Conservation (phyloP, 2,329 filamentous ascomycete genomes). For the Colletotrichum spaethianum region DNA sequence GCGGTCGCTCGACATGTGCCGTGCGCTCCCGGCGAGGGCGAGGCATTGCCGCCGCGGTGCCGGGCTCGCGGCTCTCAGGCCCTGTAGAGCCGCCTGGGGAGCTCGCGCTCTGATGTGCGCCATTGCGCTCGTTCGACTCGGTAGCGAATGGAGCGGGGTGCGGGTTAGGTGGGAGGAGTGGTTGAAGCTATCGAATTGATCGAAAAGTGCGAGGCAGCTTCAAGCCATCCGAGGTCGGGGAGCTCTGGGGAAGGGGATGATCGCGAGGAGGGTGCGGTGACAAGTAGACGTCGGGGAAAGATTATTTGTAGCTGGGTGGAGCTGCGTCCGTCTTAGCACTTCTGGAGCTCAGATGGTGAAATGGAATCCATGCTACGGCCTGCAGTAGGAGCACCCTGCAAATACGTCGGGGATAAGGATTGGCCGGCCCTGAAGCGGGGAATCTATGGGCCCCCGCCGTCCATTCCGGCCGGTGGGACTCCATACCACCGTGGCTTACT, state of each 20-base stretch:
- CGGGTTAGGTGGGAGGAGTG: not conserved
- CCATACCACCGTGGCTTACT: slow-evolving; percentile 32
- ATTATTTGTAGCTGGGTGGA: slow-evolving; percentile 39
- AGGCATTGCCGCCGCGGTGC: slow-evolving; percentile 36
- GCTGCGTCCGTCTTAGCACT: slow-evolving; percentile 31
- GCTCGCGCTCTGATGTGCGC: slow-evolving; percentile 52
- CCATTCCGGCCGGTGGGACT: slow-evolving; percentile 20
- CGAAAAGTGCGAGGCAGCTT: not conserved
- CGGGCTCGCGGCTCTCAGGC: slow-evolving; percentile 45
- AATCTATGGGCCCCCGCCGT: slow-evolving; percentile 8
- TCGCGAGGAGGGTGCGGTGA: slow-evolving; percentile 6
- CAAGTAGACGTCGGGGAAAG: not conserved
- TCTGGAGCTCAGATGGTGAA: slow-evolving; percentile 40
- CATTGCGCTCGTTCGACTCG: slow-evolving; percentile 44
- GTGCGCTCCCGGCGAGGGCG: slow-evolving; percentile 28
- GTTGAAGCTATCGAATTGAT: not conserved
- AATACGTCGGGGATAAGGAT: slow-evolving; percentile 38
- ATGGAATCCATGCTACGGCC: slow-evolving; percentile 36
- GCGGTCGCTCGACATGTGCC: slow-evolving; percentile 46
- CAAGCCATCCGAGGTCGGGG: not conserved
- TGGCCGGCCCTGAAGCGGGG: slow-evolving; percentile 39
- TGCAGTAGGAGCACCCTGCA: slow-evolving; percentile 35
- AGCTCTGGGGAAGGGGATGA: slow-evolving; percentile 6
- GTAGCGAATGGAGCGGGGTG: not conserved
- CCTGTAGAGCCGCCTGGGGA: slow-evolving; percentile 49